Conservation (phyloP, 495 filamentous ascomycete species). For the Articulospora tetracladia region DNA sequence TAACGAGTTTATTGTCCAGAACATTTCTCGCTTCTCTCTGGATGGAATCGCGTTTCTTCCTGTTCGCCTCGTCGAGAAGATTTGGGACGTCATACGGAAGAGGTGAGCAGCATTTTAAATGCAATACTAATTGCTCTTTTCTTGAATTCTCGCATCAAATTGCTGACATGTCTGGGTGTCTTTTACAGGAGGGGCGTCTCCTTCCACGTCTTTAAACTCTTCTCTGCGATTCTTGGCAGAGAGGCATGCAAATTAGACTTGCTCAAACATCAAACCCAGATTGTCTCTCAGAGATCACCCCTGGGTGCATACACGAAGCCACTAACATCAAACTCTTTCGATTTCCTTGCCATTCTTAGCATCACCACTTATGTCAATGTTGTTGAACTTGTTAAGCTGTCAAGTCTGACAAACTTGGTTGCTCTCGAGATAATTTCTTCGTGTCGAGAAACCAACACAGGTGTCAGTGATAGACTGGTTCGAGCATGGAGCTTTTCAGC, state of each 20-base stretch:
- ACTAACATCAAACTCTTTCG: constrained; percentile 18
- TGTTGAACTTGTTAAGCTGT: constrained; percentile 22
- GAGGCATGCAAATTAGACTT: background rate
- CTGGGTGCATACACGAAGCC: constrained; percentile 19
- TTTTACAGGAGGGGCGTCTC: constrained; percentile 9
- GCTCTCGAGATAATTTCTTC: constrained; percentile 17
- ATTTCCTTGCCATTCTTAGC: constrained; percentile 22
- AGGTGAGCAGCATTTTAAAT: no score
- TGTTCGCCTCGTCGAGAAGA: background rate
- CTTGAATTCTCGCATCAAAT: no score
- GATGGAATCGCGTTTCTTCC: constrained; percentile 13
- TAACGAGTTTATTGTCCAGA: constrained; percentile 10
- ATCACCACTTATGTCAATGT: constrained; percentile 15
- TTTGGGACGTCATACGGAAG: constrained; percentile 12
- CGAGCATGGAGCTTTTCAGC: constrained; percentile 22
- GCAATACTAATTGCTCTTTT: no score
- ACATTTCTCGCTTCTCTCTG: constrained; percentile 8
- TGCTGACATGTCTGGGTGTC: no score
- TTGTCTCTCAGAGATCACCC: constrained; percentile 8
- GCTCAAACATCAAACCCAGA: constrained; percentile 11
- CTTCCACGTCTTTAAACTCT: constrained; percentile 19
- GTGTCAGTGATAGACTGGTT: constrained; percentile 19
- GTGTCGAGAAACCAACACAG: background rate
- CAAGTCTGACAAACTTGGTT: constrained; percentile 19
- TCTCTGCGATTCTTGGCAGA: constrained; percentile 14